Evolutionary conservation across 116 monocot species (phyloP), one percentile per base, ranked within the genome.

Genomic region (Posidonia oceanica): DNA sequence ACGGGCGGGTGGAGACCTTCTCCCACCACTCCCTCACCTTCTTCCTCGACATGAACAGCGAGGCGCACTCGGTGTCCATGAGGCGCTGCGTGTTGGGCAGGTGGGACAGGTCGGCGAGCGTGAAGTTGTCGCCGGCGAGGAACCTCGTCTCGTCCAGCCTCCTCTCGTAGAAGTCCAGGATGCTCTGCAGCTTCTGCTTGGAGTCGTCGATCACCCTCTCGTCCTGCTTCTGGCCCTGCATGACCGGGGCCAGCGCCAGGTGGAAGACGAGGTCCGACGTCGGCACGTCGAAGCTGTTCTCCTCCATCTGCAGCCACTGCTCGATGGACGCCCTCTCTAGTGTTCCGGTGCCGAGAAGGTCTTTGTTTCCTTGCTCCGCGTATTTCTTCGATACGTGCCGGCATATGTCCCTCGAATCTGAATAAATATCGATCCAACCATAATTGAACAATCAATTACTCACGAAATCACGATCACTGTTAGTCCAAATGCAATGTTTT

Each of bases 271-370:
- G 63, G 3, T 64, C 29, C 1, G 75, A 72, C 21, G 61, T 29
- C 54, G 76, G 68, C 3, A 59, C 76, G 67, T 80, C 72, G 63
- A 80, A 80, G 63, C 23, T 61, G 16, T 72, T 39, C 61, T 71
- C 72, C 67, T 80, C 80, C 44, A 67, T 66, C 62, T 80, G 75
- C 8, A 80, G 72, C 80, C 80, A 80, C 41, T 89, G 83, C 64
- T 89, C 85, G 10, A 89, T 79, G 18, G 76, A 83, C 13, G 89
- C 83, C 57, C 81, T 68, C 69, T 89, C 89, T 10, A 89, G 57
- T 22, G 78, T 83, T 8, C 89, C 89, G 0, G 65, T 36, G 5
- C 89, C 89, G 12, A 85, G 17, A 3, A 89, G 77, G 3, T 81
- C 75, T 37, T 70, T 81, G 68, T 81, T 89, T 18, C 87, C 87